Base-by-base conservation (phyloP, 441 rosid genomes). In the Macaranga tanarius region DNA sequence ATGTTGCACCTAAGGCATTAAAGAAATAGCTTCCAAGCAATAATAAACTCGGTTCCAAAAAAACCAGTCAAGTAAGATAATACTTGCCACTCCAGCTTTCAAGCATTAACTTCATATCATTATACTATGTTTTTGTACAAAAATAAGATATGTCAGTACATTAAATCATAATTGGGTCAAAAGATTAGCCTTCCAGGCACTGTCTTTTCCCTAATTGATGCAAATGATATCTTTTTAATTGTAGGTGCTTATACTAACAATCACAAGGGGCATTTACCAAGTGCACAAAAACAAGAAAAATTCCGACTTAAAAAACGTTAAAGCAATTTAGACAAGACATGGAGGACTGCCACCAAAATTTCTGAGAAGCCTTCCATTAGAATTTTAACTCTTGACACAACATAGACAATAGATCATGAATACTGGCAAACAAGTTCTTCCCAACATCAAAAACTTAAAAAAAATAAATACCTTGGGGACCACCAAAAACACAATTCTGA, bases 41-140 rank as follows among this genome's bases (percentile, higher is more conserved):
- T 42, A 45, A 26, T 38, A 16, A 62, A 20, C 69, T 50, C 51
- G 44, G 2, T 23, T 50, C 54, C 54, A 69, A 51, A 64, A 68
- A 59, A 20, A n/a, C n/a, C n/a, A n/a, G n/a, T 31, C 47, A 19
- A n/a, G 44, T 25, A 17, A 40, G 45, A 56, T 9, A 54, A 10
- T 55, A 20, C 50, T 13, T 19, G 19, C 50, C 28, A 12, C 19
- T 28, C 45, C 58, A 34, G 17, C 20, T 50, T 13, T 16, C 5
- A 16, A 60, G 42, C 0, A 10, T 42, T 7, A n/a, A 26, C 28
- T 1, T 60, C n/a, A 31, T 28, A 28, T 60, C 19, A 22, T 52
- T 19, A 52, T 52, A 19, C 4, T 52, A 52, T 17, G 56, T 52
- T 52, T 17, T 19, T 52, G 56, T 52, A 52, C 22, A 52, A 19